A percentile compares a stretch with the other conserved stretches of the same genome.
phyloP scores from a whole-genome alignment of 768 basidiomycete species.

The Mycena epipterygia region DNA sequence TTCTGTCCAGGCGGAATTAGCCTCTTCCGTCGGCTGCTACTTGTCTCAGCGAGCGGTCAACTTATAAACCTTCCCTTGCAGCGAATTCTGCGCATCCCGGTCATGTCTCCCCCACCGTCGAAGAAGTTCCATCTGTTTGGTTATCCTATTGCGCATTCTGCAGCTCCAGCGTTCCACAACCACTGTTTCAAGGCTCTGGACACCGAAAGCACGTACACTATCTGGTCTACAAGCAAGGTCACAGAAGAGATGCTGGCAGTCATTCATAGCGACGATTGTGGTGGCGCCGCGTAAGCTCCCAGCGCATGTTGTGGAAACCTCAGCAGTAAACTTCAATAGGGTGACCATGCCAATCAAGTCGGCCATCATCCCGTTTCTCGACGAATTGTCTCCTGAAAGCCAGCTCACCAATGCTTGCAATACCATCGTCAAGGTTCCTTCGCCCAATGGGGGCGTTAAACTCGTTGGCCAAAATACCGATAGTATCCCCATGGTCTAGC shows the following conservation, averaged over 20 bases:
- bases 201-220: slow-evolving; percentile 41
- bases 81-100: too few species aligned
- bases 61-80: neutral
- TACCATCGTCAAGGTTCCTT: slow-evolving; percentile 52
- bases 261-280: slow-evolving; percentile 42
- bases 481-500: slow-evolving; percentile 36
- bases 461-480: slow-evolving; percentile 55
- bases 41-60: neutral
- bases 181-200: slow-evolving; percentile 44
- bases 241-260: slow-evolving; percentile 44
- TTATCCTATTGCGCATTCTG: slow-evolving; percentile 52
- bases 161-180: slow-evolving; percentile 49
- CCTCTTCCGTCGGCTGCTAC: neutral
- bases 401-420: slow-evolving; percentile 49
- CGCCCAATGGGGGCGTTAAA: slow-evolving; percentile 38
- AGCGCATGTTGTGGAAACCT: neutral
- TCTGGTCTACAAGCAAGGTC: slow-evolving; percentile 51
- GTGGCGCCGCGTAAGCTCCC: slow-evolving; percentile 50
- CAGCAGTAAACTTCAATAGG: slow-evolving; percentile 25
- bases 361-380: slow-evolving; percentile 48
- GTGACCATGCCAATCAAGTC: slow-evolving; percentile 55
- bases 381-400: slow-evolving; percentile 49
- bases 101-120: slow-evolving; percentile 12
- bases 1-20: neutral
- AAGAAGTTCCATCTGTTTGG: slow-evolving; percentile 46